phyloP scores from a whole-genome alignment of 2,329 filamentous ascomycete genomes.

The Emericellopsis cladophorae region DNA sequence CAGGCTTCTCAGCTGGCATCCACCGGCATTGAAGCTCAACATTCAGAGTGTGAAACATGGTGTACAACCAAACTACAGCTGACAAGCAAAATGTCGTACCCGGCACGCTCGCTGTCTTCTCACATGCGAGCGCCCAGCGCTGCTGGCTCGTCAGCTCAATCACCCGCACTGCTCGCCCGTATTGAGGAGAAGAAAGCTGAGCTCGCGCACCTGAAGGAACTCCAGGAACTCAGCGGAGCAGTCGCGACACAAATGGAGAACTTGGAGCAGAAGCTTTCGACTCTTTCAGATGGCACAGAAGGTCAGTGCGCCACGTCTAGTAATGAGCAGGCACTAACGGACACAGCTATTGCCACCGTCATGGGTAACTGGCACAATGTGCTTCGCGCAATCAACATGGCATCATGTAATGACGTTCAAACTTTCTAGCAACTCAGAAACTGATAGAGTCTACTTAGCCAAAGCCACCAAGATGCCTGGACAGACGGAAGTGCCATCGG shows the following conservation, averaged over 20 bases:
- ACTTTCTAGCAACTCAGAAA: background rate
- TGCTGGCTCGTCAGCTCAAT: conserved; percentile 42
- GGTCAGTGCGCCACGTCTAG: conserved; percentile 28
- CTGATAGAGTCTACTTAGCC: conserved; percentile 26
- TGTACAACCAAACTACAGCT: too few species aligned
- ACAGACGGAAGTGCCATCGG: conserved; percentile 19
- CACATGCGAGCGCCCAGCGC: conserved; percentile 53
- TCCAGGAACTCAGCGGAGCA: conserved; percentile 67
- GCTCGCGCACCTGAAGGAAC: conserved; percentile 63
- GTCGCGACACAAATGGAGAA: conserved; percentile 74
- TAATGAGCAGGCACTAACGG: conserved; percentile 9
- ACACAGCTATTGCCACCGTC: conserved; percentile 66
- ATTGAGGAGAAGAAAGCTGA: conserved; percentile 81
- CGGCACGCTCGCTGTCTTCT: conserved; percentile 44
- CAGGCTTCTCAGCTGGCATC: too few species aligned
- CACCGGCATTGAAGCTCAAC: too few species aligned
- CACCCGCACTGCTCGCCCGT: conserved; percentile 57
- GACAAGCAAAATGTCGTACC: conserved; percentile 36
- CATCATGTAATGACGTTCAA: conserved; percentile 49
- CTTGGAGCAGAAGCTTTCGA: conserved; percentile 64
- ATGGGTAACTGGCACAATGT: conserved; percentile 84
- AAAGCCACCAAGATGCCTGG: conserved; percentile 52
- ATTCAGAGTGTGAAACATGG: too few species aligned
- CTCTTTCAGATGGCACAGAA: conserved; percentile 71
- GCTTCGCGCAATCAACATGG: conserved; percentile 74